These are phyloP conservation scores for Eremothecium cymbalariae DNA, from an alignment of 1,139 yeast genomes.

Conservation along the genomic window DNA sequence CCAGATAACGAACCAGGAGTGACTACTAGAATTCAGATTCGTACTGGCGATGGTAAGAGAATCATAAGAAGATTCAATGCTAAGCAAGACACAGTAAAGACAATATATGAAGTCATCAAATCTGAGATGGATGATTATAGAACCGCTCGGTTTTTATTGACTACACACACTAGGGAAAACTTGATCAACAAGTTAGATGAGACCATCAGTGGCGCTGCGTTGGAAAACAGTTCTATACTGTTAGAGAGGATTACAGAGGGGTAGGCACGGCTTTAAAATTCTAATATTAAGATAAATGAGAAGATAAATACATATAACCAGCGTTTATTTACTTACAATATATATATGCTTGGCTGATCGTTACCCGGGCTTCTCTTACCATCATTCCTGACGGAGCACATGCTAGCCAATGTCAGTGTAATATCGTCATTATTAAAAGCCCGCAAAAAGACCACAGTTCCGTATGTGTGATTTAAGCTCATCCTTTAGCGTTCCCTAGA, in stretches of 20 bases:
- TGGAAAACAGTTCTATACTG: conserved; percentile 73
- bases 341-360: no score
- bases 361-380: no score
- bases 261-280: no score
- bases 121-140: conserved; percentile 40
- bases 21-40: conserved; percentile 73
- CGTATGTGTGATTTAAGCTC: no score
- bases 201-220: conserved; percentile 66
- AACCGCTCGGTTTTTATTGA: conserved; percentile 49
- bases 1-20: conserved; percentile 48
- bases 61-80: conserved; percentile 60
- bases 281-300: no score
- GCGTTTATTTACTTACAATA: no score
- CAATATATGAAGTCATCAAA: conserved; percentile 53
- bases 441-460: no score
- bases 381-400: no score
- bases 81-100: conserved; percentile 48
- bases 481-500: no score
- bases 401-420: no score
- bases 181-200: conserved; percentile 50
- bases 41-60: conserved; percentile 81
- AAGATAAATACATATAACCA: no score
- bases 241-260: conserved; percentile 42
- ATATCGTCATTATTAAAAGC: no score
- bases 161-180: conserved; percentile 56